Conservation (phyloP, 139 green algal genomes). For the Chlamydomonas sphaeroides region DNA sequence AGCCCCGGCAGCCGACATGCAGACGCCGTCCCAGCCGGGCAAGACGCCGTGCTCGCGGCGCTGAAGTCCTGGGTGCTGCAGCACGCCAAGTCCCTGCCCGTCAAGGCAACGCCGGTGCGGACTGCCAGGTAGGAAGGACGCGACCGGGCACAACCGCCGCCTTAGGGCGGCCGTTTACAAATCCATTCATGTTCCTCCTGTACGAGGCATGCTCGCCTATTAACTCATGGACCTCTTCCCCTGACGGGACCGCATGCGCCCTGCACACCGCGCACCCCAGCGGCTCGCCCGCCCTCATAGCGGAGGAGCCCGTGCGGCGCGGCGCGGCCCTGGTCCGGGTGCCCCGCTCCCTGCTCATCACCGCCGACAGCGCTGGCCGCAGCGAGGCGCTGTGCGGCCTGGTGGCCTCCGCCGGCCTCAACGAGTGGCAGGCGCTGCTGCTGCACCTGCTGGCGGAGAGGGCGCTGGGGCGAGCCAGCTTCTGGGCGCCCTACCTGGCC, state of each 20-base stretch:
- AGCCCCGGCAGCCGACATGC: no score
- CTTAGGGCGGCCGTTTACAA: no score
- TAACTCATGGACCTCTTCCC: no score
- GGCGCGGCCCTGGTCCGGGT: constrained; percentile 55
- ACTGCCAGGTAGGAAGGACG: no score
- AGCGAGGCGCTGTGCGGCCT: background rate
- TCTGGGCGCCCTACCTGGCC: constrained; percentile 64
- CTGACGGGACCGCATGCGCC: no score
- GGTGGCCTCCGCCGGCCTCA: background rate
- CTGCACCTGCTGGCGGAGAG: constrained; percentile 69
- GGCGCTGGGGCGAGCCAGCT: constrained; percentile 42
- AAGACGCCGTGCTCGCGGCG: background rate
- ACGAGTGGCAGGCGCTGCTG: constrained; percentile 52
- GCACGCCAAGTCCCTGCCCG: constrained; percentile 19
- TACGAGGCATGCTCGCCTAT: no score
- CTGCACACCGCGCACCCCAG: no score
- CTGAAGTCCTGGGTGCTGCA: constrained; percentile 42
- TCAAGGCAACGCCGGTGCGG: constrained; percentile 11
- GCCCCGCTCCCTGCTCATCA: constrained; percentile 55
- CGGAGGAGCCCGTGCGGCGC: constrained; percentile 36
- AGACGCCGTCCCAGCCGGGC: no score
- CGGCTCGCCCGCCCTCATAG: constrained; percentile 45
- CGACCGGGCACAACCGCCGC: no score
- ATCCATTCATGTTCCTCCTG: no score
- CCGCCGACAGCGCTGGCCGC: constrained; percentile 12